These are phyloP conservation scores for Neonectria hederae DNA, from an alignment of 2,329 filamentous ascomycete species.

Conservation along the genomic window DNA sequence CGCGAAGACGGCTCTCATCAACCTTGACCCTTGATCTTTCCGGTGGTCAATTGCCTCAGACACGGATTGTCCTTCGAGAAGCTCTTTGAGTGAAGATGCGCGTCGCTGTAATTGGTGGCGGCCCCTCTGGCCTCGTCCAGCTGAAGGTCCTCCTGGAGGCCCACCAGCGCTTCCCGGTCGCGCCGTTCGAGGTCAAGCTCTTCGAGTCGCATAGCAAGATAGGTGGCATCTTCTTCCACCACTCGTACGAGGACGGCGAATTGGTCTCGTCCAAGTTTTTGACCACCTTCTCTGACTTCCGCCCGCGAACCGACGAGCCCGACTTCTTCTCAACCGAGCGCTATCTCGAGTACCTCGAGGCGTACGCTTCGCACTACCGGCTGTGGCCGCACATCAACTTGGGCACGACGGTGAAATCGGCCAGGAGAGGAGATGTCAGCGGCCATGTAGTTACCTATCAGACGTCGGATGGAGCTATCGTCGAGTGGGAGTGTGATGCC, in stretches of 20 bases:
- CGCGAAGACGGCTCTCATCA: background rate
- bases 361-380: constrained; percentile 49
- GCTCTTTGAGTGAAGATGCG: constrained; percentile 33
- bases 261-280: constrained; percentile 56
- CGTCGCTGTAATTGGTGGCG: constrained; percentile 53
- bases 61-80: background rate
- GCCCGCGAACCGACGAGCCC: constrained; percentile 48
- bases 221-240: constrained; percentile 55
- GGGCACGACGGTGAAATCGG: constrained; percentile 41
- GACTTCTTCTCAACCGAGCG: constrained; percentile 52
- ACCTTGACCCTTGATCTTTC: background rate
- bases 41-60: constrained; percentile 12
- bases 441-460: constrained; percentile 39
- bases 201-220: constrained; percentile 55
- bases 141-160: constrained; percentile 51
- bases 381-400: constrained; percentile 51
- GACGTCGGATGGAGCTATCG: constrained; percentile 15
- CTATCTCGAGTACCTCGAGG: constrained; percentile 53
- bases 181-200: constrained; percentile 52
- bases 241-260: constrained; percentile 41
- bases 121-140: constrained; percentile 51
- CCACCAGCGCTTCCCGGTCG: constrained; percentile 43
- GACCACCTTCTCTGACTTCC: constrained; percentile 57
- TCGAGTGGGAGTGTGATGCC: constrained; percentile 52
- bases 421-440: constrained; percentile 34